Evolutionary conservation across 768 basidiomycete genomes (phyloP), one percentile per base, ranked within the genome.

Genomic region (Lenzites betulinus): DNA sequence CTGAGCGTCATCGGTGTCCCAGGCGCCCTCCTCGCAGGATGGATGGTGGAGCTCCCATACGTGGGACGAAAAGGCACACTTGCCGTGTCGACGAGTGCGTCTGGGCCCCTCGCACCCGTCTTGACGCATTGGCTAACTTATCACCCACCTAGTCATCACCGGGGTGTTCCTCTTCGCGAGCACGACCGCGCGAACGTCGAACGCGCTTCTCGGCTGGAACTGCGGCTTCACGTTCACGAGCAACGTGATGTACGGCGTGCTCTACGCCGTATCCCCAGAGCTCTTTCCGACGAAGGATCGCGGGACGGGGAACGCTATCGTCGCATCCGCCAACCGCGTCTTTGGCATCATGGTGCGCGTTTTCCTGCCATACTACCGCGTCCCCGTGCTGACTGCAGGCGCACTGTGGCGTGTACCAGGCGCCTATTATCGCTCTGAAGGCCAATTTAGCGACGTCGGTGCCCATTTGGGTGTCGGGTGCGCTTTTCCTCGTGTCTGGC

Each of bases 201-300:
- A 81, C 47, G 76, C 78, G 9, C 69, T 86, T 8, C 78, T 87
- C 8, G 83, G 77, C n/a, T 85, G 81, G 82, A 83, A 85, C 59
- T 85, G 85, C 62, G 81, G 75, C 16, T 84, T 83, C 72, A 79
- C 76, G 43, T 85, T 85, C 71, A 79, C 79, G 56, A 78, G 75
- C 58, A 85, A 85, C 67, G 68, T 83, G 54, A 84, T 83, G 82
- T 84, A 84, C 58, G 83, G 81, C 51, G 73, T 74, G 11, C 70
- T 75, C 16, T 77, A 76, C 56, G 75, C 75, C 39, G 55, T 75
- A 52, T 77, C 74, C 38, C 83, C 83, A n/a, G 81, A 84, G 66
- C 59, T 84, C 20, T 83, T 84, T 71, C 83, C 83, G 13, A 79
- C 83, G 3, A 79, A 74, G 58, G 76, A 80, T 49, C 74, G 83